Evolutionary conservation across 805 yeast species (phyloP).

Genomic region (Cyberlindnera maritima): DNA sequence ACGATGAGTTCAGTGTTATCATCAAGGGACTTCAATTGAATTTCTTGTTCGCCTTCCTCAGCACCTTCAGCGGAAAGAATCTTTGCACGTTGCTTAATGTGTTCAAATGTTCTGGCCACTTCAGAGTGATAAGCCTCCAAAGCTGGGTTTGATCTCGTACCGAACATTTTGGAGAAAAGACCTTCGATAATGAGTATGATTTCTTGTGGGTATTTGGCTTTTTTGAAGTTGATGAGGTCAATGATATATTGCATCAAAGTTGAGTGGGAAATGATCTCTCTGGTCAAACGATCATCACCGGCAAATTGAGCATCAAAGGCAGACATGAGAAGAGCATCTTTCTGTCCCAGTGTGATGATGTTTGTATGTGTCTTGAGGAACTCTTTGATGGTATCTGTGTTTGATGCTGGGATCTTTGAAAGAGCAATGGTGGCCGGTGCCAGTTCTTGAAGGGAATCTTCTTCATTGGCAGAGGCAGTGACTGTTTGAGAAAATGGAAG

Average conservation of each 20-base stretch:
- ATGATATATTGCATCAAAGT: constrained; percentile 71
- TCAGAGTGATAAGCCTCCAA: constrained; percentile 67
- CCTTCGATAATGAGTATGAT: constrained; percentile 50
- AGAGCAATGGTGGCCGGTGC: constrained; percentile 37
- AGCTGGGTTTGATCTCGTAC: constrained; percentile 50
- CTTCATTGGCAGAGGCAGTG: constrained; percentile 18
- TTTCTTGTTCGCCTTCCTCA: constrained; percentile 50
- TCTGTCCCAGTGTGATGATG: constrained; percentile 78
- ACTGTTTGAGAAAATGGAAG: neutral
- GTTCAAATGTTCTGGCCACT: constrained; percentile 68
- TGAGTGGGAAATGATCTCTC: constrained; percentile 75
- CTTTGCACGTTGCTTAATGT: constrained; percentile 73
- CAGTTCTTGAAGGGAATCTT: constrained; percentile 19
- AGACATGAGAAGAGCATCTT: constrained; percentile 88
- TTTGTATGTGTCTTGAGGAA: constrained; percentile 54
- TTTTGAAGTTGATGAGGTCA: constrained; percentile 38
- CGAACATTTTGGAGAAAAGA: constrained; percentile 62
- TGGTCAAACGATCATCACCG: constrained; percentile 52
- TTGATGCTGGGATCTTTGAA: constrained; percentile 50
- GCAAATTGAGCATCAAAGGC: constrained; percentile 82
- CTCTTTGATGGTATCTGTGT: constrained; percentile 48
- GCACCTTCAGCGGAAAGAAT: constrained; percentile 54
- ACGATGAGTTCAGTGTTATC: constrained; percentile 75
- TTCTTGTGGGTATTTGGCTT: constrained; percentile 32
- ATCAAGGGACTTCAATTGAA: constrained; percentile 86